Evolutionary conservation across 2,329 filamentous ascomycete species (phyloP).

Genomic region (Escovopsis weberi): DNA sequence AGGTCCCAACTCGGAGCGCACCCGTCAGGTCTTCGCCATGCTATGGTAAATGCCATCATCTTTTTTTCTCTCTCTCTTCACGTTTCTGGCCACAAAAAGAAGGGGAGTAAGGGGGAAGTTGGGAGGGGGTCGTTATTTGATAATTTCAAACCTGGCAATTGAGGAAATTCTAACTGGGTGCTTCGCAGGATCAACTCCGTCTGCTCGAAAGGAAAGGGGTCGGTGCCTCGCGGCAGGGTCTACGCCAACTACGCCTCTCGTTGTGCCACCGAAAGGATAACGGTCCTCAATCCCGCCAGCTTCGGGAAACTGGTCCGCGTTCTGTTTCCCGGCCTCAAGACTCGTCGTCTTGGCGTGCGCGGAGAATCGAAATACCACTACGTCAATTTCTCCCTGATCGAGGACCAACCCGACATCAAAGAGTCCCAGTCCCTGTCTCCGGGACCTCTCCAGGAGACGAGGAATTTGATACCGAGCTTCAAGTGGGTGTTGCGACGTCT

Average conservation of each 20-base stretch:
- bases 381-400: conserved; percentile 47
- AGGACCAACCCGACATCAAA: conserved; percentile 37
- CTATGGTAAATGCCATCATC: conserved; percentile 52
- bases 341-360: conserved; percentile 75
- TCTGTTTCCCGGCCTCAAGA: conserved; percentile 90
- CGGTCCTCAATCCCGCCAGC: conserved; percentile 88
- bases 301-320: conserved; percentile 96
- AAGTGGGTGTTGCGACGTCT: conserved; percentile 22
- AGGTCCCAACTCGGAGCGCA: conserved; percentile 68
- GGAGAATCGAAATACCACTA: conserved; percentile 99
- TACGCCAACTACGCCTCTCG: conserved; percentile 91
- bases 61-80: not conserved
- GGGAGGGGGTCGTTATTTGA: not conserved
- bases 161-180: not conserved
- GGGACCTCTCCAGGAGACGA: conserved; percentile 33
- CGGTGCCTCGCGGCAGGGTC: conserved; percentile 81
- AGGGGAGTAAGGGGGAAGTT: too few species aligned
- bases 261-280: conserved; percentile 86
- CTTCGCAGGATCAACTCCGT: conserved; percentile 52
- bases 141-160: too few species aligned
- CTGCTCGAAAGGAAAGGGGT: conserved; percentile 62
- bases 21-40: conserved; percentile 79
- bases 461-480: conserved; percentile 32
- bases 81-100: not conserved
- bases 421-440: conserved; percentile 31